A percentile compares a stretch with the other conserved stretches of the same genome.
These are phyloP conservation scores for Puccinia coronata DNA, from an alignment of 1,284 basidiomycete species.

Conservation along the genomic window DNA sequence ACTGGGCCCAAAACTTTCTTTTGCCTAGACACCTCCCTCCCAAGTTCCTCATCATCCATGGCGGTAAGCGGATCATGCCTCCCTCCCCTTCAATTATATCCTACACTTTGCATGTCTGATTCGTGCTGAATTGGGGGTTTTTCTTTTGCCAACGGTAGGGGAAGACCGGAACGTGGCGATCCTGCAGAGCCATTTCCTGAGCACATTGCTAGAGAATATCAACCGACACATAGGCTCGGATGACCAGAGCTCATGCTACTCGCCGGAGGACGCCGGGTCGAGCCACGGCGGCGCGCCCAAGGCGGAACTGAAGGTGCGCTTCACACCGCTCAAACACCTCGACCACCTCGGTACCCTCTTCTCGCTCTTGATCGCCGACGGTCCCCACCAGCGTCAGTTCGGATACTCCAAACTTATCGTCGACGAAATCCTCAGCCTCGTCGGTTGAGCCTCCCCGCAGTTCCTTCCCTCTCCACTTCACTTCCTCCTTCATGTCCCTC, in stretches of 20 bases:
- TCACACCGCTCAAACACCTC: conserved; percentile 57
- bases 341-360: conserved; percentile 55
- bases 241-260: too few species aligned
- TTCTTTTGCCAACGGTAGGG: conserved; percentile 54
- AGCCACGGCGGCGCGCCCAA: too few species aligned
- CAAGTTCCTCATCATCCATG: conserved; percentile 55
- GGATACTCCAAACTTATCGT: not conserved
- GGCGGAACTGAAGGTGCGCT: conserved; percentile 53
- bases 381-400: too few species aligned
- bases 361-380: conserved; percentile 49
- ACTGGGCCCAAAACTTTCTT: conserved; percentile 55
- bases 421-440: not conserved
- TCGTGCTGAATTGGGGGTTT: not conserved
- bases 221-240: not conserved
- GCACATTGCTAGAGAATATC: conserved; percentile 55
- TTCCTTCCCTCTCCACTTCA: too few species aligned
- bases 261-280: not conserved
- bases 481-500: too few species aligned
- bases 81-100: too few species aligned
- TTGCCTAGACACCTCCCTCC: conserved; percentile 55
- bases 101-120: not conserved
- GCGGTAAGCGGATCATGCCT: conserved; percentile 21
- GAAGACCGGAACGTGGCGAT: conserved; percentile 56
- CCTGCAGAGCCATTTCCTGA: conserved; percentile 56
- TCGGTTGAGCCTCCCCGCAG: too few species aligned